Evolutionary conservation across 768 basidiomycete species (phyloP).

Genomic region (Lentinula sp.): DNA sequence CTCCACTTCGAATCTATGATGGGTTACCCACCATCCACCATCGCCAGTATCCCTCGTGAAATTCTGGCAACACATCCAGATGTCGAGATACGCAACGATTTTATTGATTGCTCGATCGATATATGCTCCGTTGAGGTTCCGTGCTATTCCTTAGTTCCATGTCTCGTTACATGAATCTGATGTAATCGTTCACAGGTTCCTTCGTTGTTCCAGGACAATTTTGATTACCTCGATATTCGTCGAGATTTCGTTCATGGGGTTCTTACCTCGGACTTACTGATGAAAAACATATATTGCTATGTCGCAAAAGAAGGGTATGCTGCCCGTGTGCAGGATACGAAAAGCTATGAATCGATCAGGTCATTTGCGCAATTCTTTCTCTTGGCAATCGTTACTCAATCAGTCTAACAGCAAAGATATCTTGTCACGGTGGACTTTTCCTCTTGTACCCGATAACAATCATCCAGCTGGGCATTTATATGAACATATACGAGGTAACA

Average conservation of each 20-base stretch:
- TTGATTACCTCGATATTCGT: constrained; percentile 91
- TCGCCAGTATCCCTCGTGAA: constrained; percentile 71
- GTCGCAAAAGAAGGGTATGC: constrained; percentile 87
- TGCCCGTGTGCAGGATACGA: constrained; percentile 88
- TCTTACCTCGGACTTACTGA: constrained; percentile 87
- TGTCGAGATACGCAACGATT: constrained; percentile 82
- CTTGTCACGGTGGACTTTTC: constrained; percentile 90
- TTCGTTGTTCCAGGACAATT: constrained; percentile 96
- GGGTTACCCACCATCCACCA: constrained; percentile 59
- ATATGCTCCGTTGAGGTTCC: constrained; percentile 89
- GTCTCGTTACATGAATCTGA: neutral
- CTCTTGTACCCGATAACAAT: constrained; percentile 91
- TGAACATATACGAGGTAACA: constrained; percentile 83
- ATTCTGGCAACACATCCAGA: constrained; percentile 68
- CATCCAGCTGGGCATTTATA: constrained; percentile 79
- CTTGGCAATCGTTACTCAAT: neutral
- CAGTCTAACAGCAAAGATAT: constrained; percentile 72
- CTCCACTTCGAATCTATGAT: constrained; percentile 78
- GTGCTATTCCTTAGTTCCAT: neutral
- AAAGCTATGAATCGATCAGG: constrained; percentile 88
- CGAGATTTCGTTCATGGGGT: constrained; percentile 93
- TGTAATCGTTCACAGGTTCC: constrained; percentile 56
- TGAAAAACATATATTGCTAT: constrained; percentile 92
- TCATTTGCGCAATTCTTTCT: constrained; percentile 18
- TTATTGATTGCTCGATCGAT: constrained; percentile 86